Percentiles rank a stretch among this genome's conserved stretches.
Evolutionary conservation across 768 basidiomycete genomes (phyloP).

Genomic region (Boletellus ananas): DNA sequence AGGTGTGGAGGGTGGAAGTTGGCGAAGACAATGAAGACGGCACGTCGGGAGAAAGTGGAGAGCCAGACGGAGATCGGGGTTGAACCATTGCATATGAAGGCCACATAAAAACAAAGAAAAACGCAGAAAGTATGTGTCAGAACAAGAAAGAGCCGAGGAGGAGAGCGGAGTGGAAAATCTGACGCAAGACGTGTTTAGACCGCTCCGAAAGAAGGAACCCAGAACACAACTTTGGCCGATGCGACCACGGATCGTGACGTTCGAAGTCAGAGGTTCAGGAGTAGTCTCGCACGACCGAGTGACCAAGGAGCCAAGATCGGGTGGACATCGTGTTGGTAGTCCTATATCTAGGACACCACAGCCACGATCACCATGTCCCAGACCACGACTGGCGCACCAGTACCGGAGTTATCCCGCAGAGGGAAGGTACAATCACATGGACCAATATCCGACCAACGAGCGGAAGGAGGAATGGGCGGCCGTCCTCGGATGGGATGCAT

Average conservation of each 20-base stretch:
- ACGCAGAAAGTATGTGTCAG: not conserved
- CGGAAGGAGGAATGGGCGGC: not conserved
- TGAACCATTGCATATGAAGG: constrained; percentile 6
- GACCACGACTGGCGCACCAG: not conserved
- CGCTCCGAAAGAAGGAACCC: not conserved
- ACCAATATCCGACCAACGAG: not conserved
- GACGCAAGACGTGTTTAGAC: not conserved
- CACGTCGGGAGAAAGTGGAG: not conserved
- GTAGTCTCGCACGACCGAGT: not conserved
- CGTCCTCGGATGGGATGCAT: not conserved
- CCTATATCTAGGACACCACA: no score
- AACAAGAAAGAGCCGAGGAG: not conserved
- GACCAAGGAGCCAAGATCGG: not conserved
- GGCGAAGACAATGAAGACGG: not conserved
- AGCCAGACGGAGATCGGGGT: not conserved
- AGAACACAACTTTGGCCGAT: not conserved
- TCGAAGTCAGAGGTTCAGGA: not conserved
- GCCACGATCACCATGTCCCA: not conserved
- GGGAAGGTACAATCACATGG: constrained; percentile 2
- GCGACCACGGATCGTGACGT: constrained; percentile 1
- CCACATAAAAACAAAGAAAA: not conserved
- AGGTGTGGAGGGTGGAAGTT: not conserved
- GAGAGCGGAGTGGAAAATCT: not conserved
- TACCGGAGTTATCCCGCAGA: not conserved
- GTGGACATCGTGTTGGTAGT: not conserved